These are phyloP conservation scores for Termitomyces sp. DNA, from an alignment of 768 basidiomycete species.

Conservation along the genomic window DNA sequence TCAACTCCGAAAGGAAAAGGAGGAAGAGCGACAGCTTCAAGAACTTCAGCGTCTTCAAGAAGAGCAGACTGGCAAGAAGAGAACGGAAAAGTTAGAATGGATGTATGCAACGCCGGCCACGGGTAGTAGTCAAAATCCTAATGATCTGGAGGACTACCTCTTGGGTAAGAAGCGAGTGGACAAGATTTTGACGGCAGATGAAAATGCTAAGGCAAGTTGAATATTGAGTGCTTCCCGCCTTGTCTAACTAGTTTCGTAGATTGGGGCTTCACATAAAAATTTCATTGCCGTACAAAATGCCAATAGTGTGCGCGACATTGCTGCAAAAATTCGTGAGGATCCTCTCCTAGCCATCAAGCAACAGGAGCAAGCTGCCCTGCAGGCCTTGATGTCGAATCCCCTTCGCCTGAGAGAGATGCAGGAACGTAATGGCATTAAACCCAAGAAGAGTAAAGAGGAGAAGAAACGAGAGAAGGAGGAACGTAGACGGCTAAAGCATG, in stretches of 20 bases:
- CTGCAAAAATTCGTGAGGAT: slow-evolving; percentile 94
- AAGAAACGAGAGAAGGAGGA: slow-evolving; percentile 50
- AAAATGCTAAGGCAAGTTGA: slow-evolving; percentile 75
- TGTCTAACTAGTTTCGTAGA: slow-evolving; percentile 35
- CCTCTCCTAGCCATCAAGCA: slow-evolving; percentile 97
- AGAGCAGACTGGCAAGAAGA: slow-evolving; percentile 92
- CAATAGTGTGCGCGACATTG: slow-evolving; percentile 83
- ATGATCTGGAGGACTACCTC: slow-evolving; percentile 94
- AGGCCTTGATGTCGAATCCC: slow-evolving; percentile 83
- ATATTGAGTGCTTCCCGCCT: slow-evolving; percentile 4
- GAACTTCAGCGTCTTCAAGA: slow-evolving; percentile 96
- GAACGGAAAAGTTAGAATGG: slow-evolving; percentile 96
- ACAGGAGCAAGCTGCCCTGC: slow-evolving; percentile 92
- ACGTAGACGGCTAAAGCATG: slow-evolving; percentile 39
- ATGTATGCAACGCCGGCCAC: slow-evolving; percentile 99
- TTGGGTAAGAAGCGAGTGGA: slow-evolving; percentile 98
- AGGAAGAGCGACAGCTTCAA: slow-evolving; percentile 95
- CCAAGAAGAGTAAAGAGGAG: slow-evolving; percentile 75
- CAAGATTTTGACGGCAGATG: slow-evolving; percentile 89
- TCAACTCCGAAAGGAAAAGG: slow-evolving; percentile 95
- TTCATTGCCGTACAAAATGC: slow-evolving; percentile 96
- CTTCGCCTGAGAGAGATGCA: slow-evolving; percentile 80
- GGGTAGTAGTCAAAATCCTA: slow-evolving; percentile 81
- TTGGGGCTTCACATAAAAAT: slow-evolving; percentile 85
- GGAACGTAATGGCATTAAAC: slow-evolving; percentile 77